Conservation (phyloP, 1,284 basidiomycete species). For the Cryptococcus hybrid region DNA sequence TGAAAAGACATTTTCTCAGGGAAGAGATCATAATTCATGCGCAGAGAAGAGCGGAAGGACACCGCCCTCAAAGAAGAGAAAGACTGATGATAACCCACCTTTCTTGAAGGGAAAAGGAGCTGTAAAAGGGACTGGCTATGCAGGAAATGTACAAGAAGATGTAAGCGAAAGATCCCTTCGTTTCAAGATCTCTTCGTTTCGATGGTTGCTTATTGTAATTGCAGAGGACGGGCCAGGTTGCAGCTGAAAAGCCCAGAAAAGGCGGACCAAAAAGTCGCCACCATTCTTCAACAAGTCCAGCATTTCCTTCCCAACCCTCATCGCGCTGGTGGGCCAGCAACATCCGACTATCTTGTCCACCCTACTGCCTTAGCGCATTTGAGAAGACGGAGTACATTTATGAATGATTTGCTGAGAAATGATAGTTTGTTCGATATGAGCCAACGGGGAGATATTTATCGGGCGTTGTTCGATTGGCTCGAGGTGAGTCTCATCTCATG, state of each 20-base stretch:
- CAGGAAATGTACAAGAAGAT: constrained; percentile 73
- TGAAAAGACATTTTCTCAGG: constrained; percentile 24
- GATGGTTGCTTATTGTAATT: neutral
- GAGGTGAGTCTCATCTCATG: constrained; percentile 54
- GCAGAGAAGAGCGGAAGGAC: neutral
- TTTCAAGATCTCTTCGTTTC: too few species aligned
- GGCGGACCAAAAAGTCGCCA: constrained; percentile 69
- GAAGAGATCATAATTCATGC: neutral
- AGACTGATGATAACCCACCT: constrained; percentile 47
- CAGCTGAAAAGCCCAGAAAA: constrained; percentile 67
- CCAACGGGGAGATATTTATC: constrained; percentile 78
- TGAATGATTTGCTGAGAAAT: constrained; percentile 78
- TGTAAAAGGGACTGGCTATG: constrained; percentile 75
- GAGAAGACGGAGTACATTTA: constrained; percentile 78
- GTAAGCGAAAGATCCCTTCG: constrained; percentile 53
- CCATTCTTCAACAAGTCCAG: constrained; percentile 66
- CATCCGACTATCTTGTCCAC: constrained; percentile 83
- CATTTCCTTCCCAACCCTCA: constrained; percentile 74
- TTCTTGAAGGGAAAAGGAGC: constrained; percentile 42
- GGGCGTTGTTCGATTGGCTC: constrained; percentile 84
- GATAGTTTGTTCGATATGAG: constrained; percentile 92
- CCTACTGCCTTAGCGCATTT: constrained; percentile 85
- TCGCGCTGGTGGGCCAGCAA: constrained; percentile 65
- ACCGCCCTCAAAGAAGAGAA: neutral
- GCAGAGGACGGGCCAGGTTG: constrained; percentile 72